These are phyloP conservation scores for Oryza longistaminata DNA, from an alignment of 176 grass and related monocot species.

Conservation along the genomic window DNA sequence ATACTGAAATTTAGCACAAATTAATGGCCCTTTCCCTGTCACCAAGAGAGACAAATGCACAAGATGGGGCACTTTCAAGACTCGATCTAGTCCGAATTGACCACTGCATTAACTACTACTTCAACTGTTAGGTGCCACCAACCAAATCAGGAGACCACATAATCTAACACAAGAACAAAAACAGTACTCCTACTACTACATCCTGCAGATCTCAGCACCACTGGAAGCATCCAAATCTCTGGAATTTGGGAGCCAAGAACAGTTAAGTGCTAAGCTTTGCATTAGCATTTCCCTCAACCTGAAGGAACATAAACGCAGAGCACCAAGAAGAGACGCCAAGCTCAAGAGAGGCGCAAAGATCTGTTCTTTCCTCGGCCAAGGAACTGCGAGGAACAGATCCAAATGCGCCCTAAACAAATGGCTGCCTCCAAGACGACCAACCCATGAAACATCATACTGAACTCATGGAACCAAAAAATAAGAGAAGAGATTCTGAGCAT, in stretches of 20 bases:
- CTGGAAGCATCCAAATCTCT: slow-evolving; percentile 1
- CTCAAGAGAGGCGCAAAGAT: slow-evolving; percentile 12
- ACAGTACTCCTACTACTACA: background rate
- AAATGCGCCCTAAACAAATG: slow-evolving; percentile 20
- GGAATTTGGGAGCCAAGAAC: background rate
- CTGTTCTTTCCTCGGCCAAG: slow-evolving; percentile 36
- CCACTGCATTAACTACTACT: slow-evolving; percentile 34
- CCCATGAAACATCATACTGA: background rate
- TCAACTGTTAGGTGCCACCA: slow-evolving; percentile 23
- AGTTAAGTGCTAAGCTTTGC: background rate
- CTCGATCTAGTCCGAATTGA: slow-evolving; percentile 44
- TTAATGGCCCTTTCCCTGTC: slow-evolving; percentile 30
- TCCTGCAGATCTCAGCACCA: slow-evolving; percentile 37
- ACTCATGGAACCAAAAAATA: background rate
- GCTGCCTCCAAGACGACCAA: background rate
- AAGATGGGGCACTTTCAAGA: background rate
- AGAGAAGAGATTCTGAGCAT: slow-evolving; percentile 10
- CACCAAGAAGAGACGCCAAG: slow-evolving; percentile 7
- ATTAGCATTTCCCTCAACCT: slow-evolving; percentile 40
- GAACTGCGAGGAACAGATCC: slow-evolving; percentile 46
- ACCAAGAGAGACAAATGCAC: slow-evolving; percentile 31
- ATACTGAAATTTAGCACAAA: background rate
- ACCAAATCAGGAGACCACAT: slow-evolving; percentile 32
- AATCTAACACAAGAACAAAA: slow-evolving; percentile 14
- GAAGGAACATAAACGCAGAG: slow-evolving; percentile 28